These are phyloP conservation scores for Crassisporium funariophilum DNA, from an alignment of 768 basidiomycete species.

Conservation along the genomic window DNA sequence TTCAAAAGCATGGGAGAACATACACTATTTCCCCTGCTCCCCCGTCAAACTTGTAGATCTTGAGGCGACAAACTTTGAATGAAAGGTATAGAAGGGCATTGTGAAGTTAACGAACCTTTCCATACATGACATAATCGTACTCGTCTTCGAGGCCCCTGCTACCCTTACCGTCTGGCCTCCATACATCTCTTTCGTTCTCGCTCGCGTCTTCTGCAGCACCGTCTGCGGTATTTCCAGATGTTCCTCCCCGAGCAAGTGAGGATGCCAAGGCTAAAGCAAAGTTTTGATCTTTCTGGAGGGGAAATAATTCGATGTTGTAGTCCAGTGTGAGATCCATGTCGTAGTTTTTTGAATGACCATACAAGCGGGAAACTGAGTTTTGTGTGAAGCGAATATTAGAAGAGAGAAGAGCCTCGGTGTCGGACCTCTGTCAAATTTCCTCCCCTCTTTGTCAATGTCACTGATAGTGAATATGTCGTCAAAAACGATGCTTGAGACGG, in stretches of 20 bases:
- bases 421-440: slow-evolving; percentile 96
- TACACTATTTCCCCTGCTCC: slow-evolving; percentile 85
- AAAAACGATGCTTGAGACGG: slow-evolving; percentile 80
- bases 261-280: slow-evolving; percentile 88
- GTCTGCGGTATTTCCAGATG: slow-evolving; percentile 47
- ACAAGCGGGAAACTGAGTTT: slow-evolving; percentile 81
- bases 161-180: slow-evolving; percentile 86
- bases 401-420: slow-evolving; percentile 11
- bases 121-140: slow-evolving; percentile 99
- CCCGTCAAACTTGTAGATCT: slow-evolving; percentile 98
- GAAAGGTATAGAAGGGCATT: not conserved
- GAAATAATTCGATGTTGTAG: slow-evolving; percentile 91
- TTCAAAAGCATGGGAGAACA: slow-evolving; percentile 28
- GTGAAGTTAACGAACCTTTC: slow-evolving; percentile 64
- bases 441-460: slow-evolving; percentile 88
- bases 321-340: slow-evolving; percentile 93
- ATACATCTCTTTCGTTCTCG: slow-evolving; percentile 77
- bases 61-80: slow-evolving; percentile 5
- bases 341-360: slow-evolving; percentile 87
- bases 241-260: slow-evolving; percentile 65
- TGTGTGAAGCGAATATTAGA: slow-evolving; percentile 13
- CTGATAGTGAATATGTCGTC: slow-evolving; percentile 91
- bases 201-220: slow-evolving; percentile 52
- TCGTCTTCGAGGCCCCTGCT: slow-evolving; percentile 85
- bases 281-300: slow-evolving; percentile 63